These are phyloP conservation scores for Gillenia trifoliata DNA, from an alignment of 306 rosid genomes.

Conservation along the genomic window DNA sequence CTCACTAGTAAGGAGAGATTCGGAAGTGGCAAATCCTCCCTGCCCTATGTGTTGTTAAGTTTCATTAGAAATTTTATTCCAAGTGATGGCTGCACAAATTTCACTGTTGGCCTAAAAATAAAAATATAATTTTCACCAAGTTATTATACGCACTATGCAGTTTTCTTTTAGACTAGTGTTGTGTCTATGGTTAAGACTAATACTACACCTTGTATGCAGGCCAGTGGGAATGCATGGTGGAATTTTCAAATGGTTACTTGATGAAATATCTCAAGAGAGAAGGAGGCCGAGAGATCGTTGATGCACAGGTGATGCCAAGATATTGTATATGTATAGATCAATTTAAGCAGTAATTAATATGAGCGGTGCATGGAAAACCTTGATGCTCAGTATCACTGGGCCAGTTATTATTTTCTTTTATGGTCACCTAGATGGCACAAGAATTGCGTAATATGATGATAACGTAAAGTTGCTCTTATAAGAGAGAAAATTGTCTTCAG, in stretches of 20 bases:
- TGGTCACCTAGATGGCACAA: background rate
- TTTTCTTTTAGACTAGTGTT: background rate
- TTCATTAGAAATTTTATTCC: background rate
- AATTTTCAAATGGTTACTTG: constrained; percentile 24
- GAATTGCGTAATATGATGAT: constrained; percentile 6
- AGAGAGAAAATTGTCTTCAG: background rate
- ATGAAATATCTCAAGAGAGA: constrained; percentile 38
- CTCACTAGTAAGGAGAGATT: background rate
- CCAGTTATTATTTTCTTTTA: background rate
- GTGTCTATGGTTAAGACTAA: background rate
- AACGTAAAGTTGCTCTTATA: background rate
- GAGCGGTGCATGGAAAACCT: background rate
- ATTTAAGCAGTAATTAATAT: background rate
- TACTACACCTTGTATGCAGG: constrained; percentile 8
- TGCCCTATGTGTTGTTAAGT: background rate
- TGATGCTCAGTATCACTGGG: background rate
- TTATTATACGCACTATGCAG: background rate
- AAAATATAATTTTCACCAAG: background rate
- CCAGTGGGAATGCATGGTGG: background rate
- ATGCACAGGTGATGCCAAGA: constrained; percentile 33
- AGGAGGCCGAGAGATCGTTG: constrained; percentile 35
- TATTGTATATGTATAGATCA: background rate
- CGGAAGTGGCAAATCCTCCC: background rate
- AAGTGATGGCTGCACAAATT: background rate
- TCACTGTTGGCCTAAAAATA: too few relatives aligned